Base-by-base conservation (phyloP, 208 protist genomes). In the Porcisia deanei region DNA sequence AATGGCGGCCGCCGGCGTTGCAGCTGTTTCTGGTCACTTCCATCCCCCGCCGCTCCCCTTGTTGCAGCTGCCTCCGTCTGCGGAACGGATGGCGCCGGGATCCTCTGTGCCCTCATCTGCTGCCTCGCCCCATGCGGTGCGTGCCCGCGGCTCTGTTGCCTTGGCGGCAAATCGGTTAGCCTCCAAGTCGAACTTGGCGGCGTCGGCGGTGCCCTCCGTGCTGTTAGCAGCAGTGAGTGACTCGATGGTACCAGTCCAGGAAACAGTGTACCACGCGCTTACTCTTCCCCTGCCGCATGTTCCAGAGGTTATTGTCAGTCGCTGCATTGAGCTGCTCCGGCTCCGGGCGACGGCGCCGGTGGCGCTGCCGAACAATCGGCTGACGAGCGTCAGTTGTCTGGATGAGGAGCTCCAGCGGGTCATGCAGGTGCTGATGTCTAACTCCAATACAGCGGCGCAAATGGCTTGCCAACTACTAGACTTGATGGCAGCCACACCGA, bases 331-430 rank as follows among this genome's bases (percentile, higher is more conserved):
- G 77, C 73, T 77, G 66, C 73, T 81, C 25, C 66, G 68, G 20
- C 70, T 76, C 41, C 79, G 77, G 63, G 71, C 74, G 60, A 81
- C 70, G 49, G 77, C 71, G 43, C 71, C 68, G 52, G 52, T 79
- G 39, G 74, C 77, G 53, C 77, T 77, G n/a, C 82, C 79, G 41
- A 74, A 61, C 57, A 82, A 82, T 68, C 12, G 61, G 10, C 74
- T 70, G 16, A 71, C 82, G 18, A 75, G 79, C 58, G 77, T 81
- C 77, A 83, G 79, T 58, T 81, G 76, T 52, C 69, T 81, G 14
- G 77, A 81, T 25, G 72, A 82, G 75, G 73, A 83, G 71, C 65
- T 86, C 41, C 82, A 80, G 49, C 82, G 76, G 12, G 59, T 86
- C 45, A 68, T 86, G 47, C 77, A 78, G 47, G 71, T 83, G 45